Evolutionary conservation across 148 eudicot species (phyloP), one percentile per base, ranked within the genome.

Genomic region (Fagopyrum homotropicum): DNA sequence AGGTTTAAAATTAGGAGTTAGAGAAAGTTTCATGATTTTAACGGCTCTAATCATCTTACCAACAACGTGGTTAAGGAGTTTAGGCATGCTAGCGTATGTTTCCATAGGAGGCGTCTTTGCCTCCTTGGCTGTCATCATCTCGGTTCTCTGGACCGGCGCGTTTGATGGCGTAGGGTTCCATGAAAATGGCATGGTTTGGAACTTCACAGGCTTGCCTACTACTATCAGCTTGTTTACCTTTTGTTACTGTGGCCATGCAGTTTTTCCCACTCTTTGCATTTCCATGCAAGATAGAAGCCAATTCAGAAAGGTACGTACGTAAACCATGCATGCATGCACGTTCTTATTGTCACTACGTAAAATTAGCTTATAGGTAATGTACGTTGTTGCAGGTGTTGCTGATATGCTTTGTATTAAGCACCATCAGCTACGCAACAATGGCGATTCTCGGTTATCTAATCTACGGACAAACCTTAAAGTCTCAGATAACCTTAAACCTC

Each of bases 161-260:
- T 63, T 86, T 72, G 89, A 81, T 80, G 91, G 89, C 0, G 80
- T 88, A 1, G 92, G 89, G 55, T 89, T 91, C 54, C 59, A 78
- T 11, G 78, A 86, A 19, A 78, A 57, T 60, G 97, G 90, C 12
- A 55, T 9, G 44, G 1, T 88, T 2, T 64, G 83, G 75, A 69
- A 79, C 10, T 83, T 78, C 77, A 77, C 50, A 50, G 97, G 92
- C 6, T 0, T 89, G 45, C 86, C 90, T 17, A 89, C 81, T 0
- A 71, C 91, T 11, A 29, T 86, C 9, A 91, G 91, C 63, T 68
- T 91, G 77, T 91, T 66, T 48, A 81, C 83, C 46, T 85, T 89
- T 59, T 89, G 93, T 73, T 91, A 89, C n/a, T 76, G 84, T 77
- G 88, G 86, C 0, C 97, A 89, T 76, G 78, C 92, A 0, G 83